Evolutionary conservation across 169 alveolate species (phyloP), one percentile per base, ranked within the genome.

Genomic region (Cryptosporidium viatorum): DNA sequence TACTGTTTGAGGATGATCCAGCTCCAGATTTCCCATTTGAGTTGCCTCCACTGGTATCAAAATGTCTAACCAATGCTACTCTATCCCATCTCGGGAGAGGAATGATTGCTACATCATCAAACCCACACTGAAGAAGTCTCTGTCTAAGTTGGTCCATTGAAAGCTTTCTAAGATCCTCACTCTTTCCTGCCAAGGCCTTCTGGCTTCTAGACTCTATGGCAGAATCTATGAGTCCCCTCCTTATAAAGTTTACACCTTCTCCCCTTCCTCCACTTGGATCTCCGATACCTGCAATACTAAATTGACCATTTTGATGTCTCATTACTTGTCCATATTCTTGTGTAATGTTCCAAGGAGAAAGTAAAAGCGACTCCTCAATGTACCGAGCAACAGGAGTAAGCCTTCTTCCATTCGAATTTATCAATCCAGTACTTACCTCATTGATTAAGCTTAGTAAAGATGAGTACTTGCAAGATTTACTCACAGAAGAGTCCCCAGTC

Each of bases 191-290:
- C 6, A 84, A 59, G 12, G 94, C 70, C 65, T 86, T 92, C 31
- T 75, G 80, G 26, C 92, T 69, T 41, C 91, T 71, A 26, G 85
- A 62, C 33, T 74, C 80, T 33, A 65, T 75, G 48, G 71, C 73
- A 33, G 91, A 86, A 84, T 75, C 94, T 23, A 45, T 67, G 3
- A 71, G 91, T 70, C 93, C 94, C 12, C 95, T 71, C 84, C 93
- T 93, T 37, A 95, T 74, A 43, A 95, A 86, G 71, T 92, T 93
- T 16, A 95, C 84, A 26, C 96, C 97, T 69, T 94, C 96, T n/a
- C 97, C 97, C 9, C 97, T 59, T 23, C 96, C 96, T 62, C 97
- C 96, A n/a, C 96, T 92, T 16, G 97, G 97, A 65, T 95, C 97
- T 1, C 96, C 97, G 35, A 92, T 74, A 5, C 97, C 97, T 29